phyloP scores from a whole-genome alignment of 371 early-diverging fungal species.

The Blakeslea trispora region DNA sequence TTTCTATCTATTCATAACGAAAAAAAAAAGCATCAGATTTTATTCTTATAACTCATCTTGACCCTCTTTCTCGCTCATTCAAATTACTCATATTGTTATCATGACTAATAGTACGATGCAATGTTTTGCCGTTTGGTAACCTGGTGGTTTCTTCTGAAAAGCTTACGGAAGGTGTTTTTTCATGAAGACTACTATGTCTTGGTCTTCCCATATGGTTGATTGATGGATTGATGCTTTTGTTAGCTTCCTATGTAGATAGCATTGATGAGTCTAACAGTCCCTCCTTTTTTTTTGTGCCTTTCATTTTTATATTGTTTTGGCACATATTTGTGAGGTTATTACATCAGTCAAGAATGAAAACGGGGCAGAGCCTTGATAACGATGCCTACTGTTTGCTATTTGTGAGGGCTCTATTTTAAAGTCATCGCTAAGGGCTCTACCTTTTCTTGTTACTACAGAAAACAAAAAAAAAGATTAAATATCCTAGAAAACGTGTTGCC shows the following conservation, averaged over 20 bases:
- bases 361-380: slow-evolving; percentile 15
- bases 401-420: slow-evolving; percentile 11
- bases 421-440: slow-evolving; percentile 27
- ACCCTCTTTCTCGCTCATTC: too few relatives aligned
- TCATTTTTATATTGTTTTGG: too few relatives aligned
- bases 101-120: slow-evolving; percentile 27
- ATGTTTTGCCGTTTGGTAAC: slow-evolving; percentile 2
- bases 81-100: slow-evolving; percentile 24
- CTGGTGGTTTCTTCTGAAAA: slow-evolving; percentile 24
- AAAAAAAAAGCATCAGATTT: too few relatives aligned
- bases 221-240: not conserved
- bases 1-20: slow-evolving; percentile 13
- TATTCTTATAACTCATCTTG: too few relatives aligned
- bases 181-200: slow-evolving; percentile 21
- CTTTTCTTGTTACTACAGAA: slow-evolving; percentile 9
- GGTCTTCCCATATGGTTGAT: slow-evolving; percentile 1
- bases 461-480: not conserved
- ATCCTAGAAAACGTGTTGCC: too few relatives aligned
- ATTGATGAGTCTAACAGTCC: too few relatives aligned
- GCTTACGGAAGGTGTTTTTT: slow-evolving; percentile 18
- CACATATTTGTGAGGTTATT: too few relatives aligned
- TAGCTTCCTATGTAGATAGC: not conserved
- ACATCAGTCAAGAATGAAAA: slow-evolving; percentile 8
- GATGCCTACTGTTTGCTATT: slow-evolving; percentile 12
- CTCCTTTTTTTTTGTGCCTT: too few relatives aligned